Conservation (phyloP, 176 grass and related monocot genomes). For the Otatea glauca region DNA sequence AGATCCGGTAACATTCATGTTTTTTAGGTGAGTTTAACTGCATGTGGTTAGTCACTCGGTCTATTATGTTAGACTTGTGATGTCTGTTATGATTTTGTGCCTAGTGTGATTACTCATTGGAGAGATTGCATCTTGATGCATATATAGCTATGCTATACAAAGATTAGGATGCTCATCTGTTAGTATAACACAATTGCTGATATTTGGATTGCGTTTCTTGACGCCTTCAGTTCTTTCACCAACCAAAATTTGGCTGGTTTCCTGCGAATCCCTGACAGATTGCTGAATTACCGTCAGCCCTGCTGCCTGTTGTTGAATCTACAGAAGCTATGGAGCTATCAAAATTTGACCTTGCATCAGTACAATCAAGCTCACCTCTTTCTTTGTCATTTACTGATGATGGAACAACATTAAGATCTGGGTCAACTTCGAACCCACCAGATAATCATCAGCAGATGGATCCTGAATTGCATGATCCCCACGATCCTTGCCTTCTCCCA, state of each 20-base stretch:
- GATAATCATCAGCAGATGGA: conserved; percentile 13
- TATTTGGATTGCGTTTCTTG: no score
- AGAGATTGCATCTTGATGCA: neutral
- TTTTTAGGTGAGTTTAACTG: no score
- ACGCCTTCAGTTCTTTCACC: conserved; percentile 77
- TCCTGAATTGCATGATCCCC: conserved; percentile 45
- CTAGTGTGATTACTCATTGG: neutral
- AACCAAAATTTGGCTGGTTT: no score
- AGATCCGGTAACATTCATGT: no score
- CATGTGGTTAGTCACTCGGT: no score
- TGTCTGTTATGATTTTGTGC: no score
- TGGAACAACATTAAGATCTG: conserved; percentile 47
- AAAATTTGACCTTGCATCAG: conserved; percentile 35
- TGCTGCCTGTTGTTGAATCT: conserved; percentile 35
- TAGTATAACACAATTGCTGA: no score
- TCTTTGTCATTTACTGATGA: conserved; percentile 37
- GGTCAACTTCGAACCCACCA: conserved; percentile 46
- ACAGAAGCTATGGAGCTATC: conserved; percentile 30
- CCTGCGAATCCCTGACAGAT: conserved; percentile 42
- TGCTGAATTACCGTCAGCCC: conserved; percentile 36
- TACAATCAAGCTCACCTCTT: conserved; percentile 40
- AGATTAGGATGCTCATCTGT: no score
- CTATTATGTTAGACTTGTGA: no score
- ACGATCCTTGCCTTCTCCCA: conserved; percentile 57
- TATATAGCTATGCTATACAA: no score